A percentile compares a stretch with the other conserved stretches of the same genome.
These are phyloP conservation scores for Saitozyma sp. DNA, from an alignment of 768 basidiomycete genomes.

Conservation along the genomic window DNA sequence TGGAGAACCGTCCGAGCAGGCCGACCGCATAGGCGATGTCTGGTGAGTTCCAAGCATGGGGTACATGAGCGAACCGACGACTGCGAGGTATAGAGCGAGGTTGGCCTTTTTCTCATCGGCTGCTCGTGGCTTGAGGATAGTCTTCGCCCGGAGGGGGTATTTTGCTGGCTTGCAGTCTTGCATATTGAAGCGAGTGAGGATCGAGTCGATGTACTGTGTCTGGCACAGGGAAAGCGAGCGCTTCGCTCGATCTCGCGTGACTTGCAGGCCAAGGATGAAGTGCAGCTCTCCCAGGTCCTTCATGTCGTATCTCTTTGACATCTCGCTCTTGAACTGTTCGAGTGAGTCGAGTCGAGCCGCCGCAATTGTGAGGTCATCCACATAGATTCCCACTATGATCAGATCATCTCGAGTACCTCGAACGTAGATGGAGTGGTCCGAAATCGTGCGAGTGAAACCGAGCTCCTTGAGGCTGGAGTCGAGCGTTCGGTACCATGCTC, in stretches of 20 bases:
- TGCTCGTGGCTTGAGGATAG: neutral
- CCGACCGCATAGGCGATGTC: constrained; percentile 27
- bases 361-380: constrained; percentile 16
- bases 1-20: constrained; percentile 4
- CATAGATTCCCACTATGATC: constrained; percentile 15
- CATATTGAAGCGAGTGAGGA: constrained; percentile 5
- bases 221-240: constrained; percentile 9
- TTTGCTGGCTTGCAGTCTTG: constrained; percentile 3
- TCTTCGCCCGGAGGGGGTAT: neutral
- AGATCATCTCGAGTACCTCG: neutral
- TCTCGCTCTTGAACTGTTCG: constrained; percentile 6
- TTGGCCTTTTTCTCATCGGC: neutral
- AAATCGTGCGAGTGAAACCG: constrained; percentile 1
- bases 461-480: constrained; percentile 2
- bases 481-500: constrained; percentile 9
- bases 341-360: constrained; percentile 1
- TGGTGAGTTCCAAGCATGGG: constrained; percentile 39
- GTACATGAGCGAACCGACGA: constrained; percentile 51
- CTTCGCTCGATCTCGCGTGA: constrained; percentile 8
- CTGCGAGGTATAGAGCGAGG: constrained; percentile 33
- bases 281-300: constrained; percentile 14
- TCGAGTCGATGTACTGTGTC: constrained; percentile 7
- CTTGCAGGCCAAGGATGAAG: constrained; percentile 14
- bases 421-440: constrained; percentile 12
- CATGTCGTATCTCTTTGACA: constrained; percentile 13